Base-by-base conservation (phyloP, 2,329 filamentous ascomycete species). In the Colletotrichum liriopes region DNA sequence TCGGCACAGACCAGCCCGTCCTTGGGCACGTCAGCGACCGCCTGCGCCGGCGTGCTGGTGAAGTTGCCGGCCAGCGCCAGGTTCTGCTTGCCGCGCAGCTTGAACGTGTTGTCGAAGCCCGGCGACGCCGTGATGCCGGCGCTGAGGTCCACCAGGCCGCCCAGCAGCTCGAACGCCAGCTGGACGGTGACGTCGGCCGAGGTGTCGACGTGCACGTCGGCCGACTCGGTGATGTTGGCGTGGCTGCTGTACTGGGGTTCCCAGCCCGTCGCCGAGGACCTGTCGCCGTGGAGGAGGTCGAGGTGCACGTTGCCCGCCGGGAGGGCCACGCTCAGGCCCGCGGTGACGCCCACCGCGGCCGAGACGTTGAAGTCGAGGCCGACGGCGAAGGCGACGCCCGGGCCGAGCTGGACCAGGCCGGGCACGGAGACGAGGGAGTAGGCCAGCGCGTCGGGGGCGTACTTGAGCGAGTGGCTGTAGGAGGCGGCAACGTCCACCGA, bases 401-500 rank as follows among this genome's bases (percentile, higher is more conserved):
- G 82, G 20, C 80, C 81, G 20, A 85, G 77, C 51, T 79, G 75
- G 51, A 86, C 73, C 63, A 85, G 79, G 29, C 83, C 81, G 2
- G 84, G 84, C 2, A 86, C 77, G 67, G 80, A 75, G 71, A 86
- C 75, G 23, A 82, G 60, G 47, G 77, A 79, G 74, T 82, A 85
- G 20, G 77, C 77, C 16, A 86, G 80, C 51, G 74, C 73, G n/a
- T 77, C 78, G 1, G 82, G 81, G 26, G 80, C 72, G 75, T 83
- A 84, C 32, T 75, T 77, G 68, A 83, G 77, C 16, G 77, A 78
- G 12, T 80, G 78, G 64, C 73, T 77, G 74, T 81, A 83, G 2
- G 80, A 72, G 0, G 80, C 79, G 3, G 75, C 77, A 9, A 84
- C 77, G 20, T 80, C 77, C 47, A 82, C 78, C 41, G 78, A 79